Evolutionary conservation across 345 rosid genomes (phyloP).

Genomic region (Ceriops zippeliana): DNA sequence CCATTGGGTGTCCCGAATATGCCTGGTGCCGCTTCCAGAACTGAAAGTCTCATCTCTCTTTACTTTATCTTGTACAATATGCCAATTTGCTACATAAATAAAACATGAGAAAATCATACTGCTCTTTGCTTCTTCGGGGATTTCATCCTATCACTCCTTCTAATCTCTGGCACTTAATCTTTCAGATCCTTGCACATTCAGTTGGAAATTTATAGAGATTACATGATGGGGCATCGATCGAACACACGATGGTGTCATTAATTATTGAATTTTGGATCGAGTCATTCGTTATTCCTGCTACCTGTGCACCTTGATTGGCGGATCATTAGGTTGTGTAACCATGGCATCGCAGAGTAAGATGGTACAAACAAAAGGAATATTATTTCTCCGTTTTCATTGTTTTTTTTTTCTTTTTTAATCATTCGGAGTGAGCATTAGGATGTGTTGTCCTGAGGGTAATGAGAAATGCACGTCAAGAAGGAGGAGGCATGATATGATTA

Average conservation of each 20-base stretch:
- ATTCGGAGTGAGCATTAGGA: background rate
- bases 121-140: too few relatives aligned
- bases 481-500: constrained; percentile 2
- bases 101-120: too few relatives aligned
- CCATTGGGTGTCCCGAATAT: background rate
- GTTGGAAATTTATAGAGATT: too few relatives aligned
- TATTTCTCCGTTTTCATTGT: background rate
- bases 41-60: background rate
- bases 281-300: background rate
- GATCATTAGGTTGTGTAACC: background rate
- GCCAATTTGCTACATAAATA: background rate
- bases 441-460: background rate
- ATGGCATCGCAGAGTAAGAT: background rate
- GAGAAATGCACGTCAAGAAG: background rate
- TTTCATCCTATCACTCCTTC: too few relatives aligned
- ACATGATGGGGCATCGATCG: too few relatives aligned
- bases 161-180: too few relatives aligned
- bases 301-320: background rate
- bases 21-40: background rate
- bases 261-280: too few relatives aligned
- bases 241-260: too few relatives aligned
- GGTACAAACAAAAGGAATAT: background rate
- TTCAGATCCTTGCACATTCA: too few relatives aligned
- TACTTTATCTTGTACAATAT: background rate
- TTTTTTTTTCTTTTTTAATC: background rate